These are phyloP conservation scores for Aphanomyces stellatus DNA, from an alignment of 352 stramenopile genomes.

Conservation along the genomic window DNA sequence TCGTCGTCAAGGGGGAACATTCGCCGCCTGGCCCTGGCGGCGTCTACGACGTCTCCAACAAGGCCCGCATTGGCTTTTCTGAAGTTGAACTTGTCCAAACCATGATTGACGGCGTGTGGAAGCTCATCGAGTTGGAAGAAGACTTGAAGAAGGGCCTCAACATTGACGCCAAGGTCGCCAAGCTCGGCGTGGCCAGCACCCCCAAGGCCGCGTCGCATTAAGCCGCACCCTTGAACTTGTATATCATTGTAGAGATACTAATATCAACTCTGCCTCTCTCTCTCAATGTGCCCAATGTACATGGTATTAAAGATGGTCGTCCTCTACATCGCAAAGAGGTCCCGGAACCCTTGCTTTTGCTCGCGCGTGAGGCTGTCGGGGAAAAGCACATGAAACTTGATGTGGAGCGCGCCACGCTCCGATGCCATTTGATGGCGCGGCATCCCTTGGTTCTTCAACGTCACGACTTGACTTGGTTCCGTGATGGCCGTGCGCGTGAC, in stretches of 20 bases:
- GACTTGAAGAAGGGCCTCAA: conserved; percentile 57
- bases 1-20: conserved; percentile 68
- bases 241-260: too few species aligned
- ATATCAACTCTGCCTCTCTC: too few species aligned
- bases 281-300: too few species aligned
- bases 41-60: conserved; percentile 85
- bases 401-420: conserved; percentile 50
- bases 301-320: not conserved
- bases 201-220: not conserved
- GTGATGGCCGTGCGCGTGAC: conserved; percentile 83
- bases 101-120: conserved; percentile 81
- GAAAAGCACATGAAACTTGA: conserved; percentile 95
- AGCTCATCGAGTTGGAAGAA: conserved; percentile 85
- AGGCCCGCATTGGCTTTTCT: conserved; percentile 81
- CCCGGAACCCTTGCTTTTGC: conserved; percentile 62
- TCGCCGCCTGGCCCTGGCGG: conserved; percentile 73
- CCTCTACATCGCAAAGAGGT: conserved; percentile 42
- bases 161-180: conserved; percentile 35
- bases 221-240: not conserved
- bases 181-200: not conserved
- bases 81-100: conserved; percentile 84
- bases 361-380: conserved; percentile 79
- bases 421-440: conserved; percentile 86
- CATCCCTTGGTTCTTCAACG: conserved; percentile 92
- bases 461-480: conserved; percentile 85